Evolutionary conservation across 2,329 filamentous ascomycete species (phyloP), one percentile per base, ranked within the genome.

Genomic region (Alternaria sp.): DNA sequence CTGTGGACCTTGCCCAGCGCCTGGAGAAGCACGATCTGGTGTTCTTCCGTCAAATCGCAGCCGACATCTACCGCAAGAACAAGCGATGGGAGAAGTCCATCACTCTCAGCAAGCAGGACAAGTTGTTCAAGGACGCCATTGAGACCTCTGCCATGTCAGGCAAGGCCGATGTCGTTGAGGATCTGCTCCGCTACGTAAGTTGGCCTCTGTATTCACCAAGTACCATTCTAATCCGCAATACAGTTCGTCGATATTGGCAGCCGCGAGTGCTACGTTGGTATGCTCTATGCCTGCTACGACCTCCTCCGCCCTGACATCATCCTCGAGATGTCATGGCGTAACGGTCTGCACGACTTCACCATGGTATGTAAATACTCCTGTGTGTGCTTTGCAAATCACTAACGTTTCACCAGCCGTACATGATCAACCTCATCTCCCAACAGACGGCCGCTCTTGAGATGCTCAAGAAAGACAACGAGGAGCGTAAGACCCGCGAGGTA

Each of bases 61-160:
- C 96, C 70, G 97, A 87, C 83, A 99, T 99, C 81, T 99, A 98
- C 86, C 93, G 96, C 81, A 99, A 98, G 88, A 98, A 97, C 86
- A 98, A 98, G 91, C 89, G 96, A 68, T 99, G 96, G 96, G 95
- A 98, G 85, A 98, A 98, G 85, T 97, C 94, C 5, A 99, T 99
- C 81, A 89, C 93, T 32, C 86, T 99, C 50, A 98, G 95, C 15
- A 99, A 99, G 87, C 95, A 99, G 81, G 96, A 99, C 85, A 98
- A 97, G 88, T 86, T 99, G 15, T 99, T 96, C 90, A 98, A 97
- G 86, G 96, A 99, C 83, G 96, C 96, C 25, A 98, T 99, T 68
- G 96, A 99, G 86, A 99, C 96, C 13, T 89, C 96, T 30, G 96
- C 96, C 26, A 92, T 97, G 59, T 98, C 95, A 55, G 86, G 87